Conservation (phyloP, 805 yeast genomes). For the Zygotorulaspora sp. region DNA sequence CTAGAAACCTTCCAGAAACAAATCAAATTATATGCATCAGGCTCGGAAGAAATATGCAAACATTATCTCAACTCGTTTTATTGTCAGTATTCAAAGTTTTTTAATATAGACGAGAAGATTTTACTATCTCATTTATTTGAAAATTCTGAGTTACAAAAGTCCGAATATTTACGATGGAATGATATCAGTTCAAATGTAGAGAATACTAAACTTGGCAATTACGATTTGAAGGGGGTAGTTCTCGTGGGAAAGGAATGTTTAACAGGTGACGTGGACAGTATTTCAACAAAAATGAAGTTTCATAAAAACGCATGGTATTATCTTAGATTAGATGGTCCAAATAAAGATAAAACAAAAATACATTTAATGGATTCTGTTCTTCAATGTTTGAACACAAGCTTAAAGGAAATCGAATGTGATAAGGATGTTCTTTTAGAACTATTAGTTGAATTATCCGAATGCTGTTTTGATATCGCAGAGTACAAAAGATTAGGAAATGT, state of each 20-base stretch:
- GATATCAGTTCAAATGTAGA: neutral
- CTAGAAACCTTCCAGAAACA: constrained; percentile 17
- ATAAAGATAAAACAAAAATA: constrained; percentile 4
- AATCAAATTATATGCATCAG: constrained; percentile 7
- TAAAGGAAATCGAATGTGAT: constrained; percentile 3
- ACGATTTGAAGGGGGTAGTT: neutral
- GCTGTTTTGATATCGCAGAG: constrained; percentile 18
- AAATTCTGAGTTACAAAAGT: neutral
- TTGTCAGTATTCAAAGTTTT: constrained; percentile 17
- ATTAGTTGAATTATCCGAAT: constrained; percentile 14
- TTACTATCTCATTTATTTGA: neutral
- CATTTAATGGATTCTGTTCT: constrained; percentile 22
- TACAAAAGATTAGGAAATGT: constrained; percentile 27
- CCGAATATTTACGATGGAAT: too few species aligned
- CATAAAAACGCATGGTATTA: neutral
- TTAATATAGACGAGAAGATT: constrained; percentile 3
- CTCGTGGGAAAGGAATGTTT: neutral
- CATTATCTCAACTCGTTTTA: constrained; percentile 16
- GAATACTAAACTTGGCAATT: neutral
- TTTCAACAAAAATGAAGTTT: neutral
- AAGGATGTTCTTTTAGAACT: constrained; percentile 3
- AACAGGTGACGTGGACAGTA: neutral
- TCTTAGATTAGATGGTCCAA: constrained; percentile 10
- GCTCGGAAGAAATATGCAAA: constrained; percentile 1
- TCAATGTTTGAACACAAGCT: constrained; percentile 18